These are phyloP conservation scores for Chalara sp. DNA, from an alignment of 2,329 filamentous ascomycete genomes.

Conservation along the genomic window DNA sequence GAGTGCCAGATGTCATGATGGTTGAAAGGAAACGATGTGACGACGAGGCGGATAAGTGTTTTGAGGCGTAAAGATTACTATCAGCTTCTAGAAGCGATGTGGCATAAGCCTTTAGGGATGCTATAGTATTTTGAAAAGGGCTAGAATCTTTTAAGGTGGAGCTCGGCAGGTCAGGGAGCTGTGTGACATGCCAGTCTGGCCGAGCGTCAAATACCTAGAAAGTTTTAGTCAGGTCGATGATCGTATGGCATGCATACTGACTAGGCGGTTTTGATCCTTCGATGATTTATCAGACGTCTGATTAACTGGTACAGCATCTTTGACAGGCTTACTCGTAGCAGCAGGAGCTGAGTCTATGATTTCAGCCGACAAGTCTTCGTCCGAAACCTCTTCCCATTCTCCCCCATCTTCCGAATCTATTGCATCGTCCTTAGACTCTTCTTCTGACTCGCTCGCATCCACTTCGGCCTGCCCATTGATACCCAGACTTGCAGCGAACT, in stretches of 20 bases:
- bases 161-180: conserved; percentile 44
- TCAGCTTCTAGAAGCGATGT: conserved; percentile 71
- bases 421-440: conserved; percentile 9
- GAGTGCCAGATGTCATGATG: conserved; percentile 92
- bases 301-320: neutral
- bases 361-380: conserved; percentile 23
- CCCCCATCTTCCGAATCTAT: conserved; percentile 29
- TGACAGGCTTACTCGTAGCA: neutral
- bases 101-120: conserved; percentile 63
- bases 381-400: conserved; percentile 27
- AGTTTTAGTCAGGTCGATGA: conserved; percentile 21
- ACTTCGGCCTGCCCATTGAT: conserved; percentile 35
- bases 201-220: conserved; percentile 50
- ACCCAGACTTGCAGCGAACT: conserved; percentile 44
- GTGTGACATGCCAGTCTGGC: conserved; percentile 60
- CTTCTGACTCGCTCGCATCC: conserved; percentile 25
- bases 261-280: conserved; percentile 25
- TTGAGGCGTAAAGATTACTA: conserved; percentile 65
- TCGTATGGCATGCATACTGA: conserved; percentile 16
- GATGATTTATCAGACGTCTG: conserved; percentile 4
- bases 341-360: conserved; percentile 14
- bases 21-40: conserved; percentile 95
- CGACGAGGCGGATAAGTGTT: conserved; percentile 68
- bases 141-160: conserved; percentile 37
- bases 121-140: conserved; percentile 44